Base-by-base conservation (phyloP, 805 yeast species). In the Yamadazyma olivae region DNA sequence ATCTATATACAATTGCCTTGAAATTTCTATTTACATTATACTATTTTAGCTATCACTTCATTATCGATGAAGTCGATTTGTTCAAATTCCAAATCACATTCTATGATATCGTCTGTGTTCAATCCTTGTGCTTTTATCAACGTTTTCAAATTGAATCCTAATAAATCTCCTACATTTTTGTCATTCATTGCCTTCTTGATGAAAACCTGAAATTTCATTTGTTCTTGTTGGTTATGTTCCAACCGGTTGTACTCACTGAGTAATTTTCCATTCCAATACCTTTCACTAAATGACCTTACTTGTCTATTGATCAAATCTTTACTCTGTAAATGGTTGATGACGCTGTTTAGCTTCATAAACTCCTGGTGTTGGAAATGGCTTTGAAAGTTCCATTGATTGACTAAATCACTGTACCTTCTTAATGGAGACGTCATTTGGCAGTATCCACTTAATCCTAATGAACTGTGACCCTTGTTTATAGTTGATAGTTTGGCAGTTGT, bases 371-470 rank as follows among this genome's bases (percentile, higher is more conserved):
- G 29, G 17, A 50, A 41, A 42, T 36, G 41, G 7, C 41, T 45
- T 38, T 57, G 57, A 27, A 86, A 43, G 49, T 84, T 91, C 77
- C 90, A 75, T 50, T 90, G 97, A 50, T 82, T 81, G 6, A 89
- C 56, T 41, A 89, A 58, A 55, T 91, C 98, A 5, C 83, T 80
- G 46, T 75, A 83, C 45, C 98, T 67, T 54, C 98, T 70, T 44
- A 93, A 64, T 2, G 99, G 98, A 0, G 97, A 89, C 0, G 98
- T 90, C 6, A 85, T 81, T 14, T 87, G 83, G 4, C 83, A 69
- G 50, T 90, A 88, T 5, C 62, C 54, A 0, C 59, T 55, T 6
- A 85, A 58, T 3, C 90, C 95, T 18, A 88, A 58, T 44, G 83
- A 75, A 16, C 68, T 64, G 58, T 89, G 96, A 1, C 49, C 51